Evolutionary conservation across 192 early-diverging fungal genomes (phyloP).

Genomic region (Umbelopsis ramanniana): DNA sequence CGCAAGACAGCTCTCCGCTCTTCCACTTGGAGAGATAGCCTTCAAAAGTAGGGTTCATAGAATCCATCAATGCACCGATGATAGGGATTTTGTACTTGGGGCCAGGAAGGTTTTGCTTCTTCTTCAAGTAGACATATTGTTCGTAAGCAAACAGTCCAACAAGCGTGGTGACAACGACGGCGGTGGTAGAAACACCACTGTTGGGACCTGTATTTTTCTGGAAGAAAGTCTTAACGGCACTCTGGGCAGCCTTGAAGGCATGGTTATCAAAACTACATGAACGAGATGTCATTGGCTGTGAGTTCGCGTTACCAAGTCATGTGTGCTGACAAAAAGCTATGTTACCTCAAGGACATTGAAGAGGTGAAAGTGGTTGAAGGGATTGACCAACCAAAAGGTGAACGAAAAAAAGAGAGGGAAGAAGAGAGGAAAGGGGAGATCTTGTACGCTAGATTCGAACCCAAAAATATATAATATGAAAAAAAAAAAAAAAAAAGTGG

Average conservation of each 20-base stretch:
- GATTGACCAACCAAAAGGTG: background rate
- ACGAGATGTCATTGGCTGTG: background rate
- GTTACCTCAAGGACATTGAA: constrained; percentile 16
- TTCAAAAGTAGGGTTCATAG: constrained; percentile 49
- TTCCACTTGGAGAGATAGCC: constrained; percentile 52
- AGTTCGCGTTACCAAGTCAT: background rate
- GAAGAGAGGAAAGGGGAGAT: background rate
- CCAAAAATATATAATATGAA: background rate
- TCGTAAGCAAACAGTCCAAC: constrained; percentile 43
- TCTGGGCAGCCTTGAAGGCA: constrained; percentile 33
- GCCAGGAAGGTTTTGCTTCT: constrained; percentile 44
- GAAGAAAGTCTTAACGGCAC: constrained; percentile 35
- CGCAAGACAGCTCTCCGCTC: constrained; percentile 45
- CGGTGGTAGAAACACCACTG: constrained; percentile 32
- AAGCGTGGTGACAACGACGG: constrained; percentile 31
- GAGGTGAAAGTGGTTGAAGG: background rate
- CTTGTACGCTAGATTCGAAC: background rate
- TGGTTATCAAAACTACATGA: constrained; percentile 33
- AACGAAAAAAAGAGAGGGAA: background rate
- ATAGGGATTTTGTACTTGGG: constrained; percentile 44
- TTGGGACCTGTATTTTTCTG: constrained; percentile 27
- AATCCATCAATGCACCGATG: constrained; percentile 48
- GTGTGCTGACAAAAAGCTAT: background rate
- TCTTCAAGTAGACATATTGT: constrained; percentile 42
- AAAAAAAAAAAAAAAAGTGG: constrained; percentile 1